Conservation (phyloP, 1,139 yeast genomes). For the Eremothecium sinecaudum region DNA sequence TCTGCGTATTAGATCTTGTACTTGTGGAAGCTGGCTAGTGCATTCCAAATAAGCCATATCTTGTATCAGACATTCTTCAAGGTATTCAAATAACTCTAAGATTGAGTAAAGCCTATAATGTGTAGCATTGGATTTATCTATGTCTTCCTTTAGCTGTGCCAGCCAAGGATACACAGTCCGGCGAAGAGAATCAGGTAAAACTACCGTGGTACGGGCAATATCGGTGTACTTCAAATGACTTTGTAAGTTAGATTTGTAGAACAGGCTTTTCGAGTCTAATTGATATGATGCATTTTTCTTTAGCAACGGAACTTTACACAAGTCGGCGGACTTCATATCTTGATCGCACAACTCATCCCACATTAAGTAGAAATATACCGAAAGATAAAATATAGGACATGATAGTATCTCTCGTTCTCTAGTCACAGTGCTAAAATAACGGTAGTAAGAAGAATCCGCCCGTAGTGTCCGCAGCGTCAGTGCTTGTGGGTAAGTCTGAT, state of each 20-base stretch:
- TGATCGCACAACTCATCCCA: slow-evolving; percentile 9
- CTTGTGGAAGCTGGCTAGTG: slow-evolving; percentile 10
- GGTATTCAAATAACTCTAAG: slow-evolving; percentile 28
- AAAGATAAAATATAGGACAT: slow-evolving; percentile 29
- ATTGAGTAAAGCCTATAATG: slow-evolving; percentile 28
- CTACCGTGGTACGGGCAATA: slow-evolving; percentile 11
- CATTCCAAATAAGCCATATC: slow-evolving; percentile 24
- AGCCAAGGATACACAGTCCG: slow-evolving; percentile 29
- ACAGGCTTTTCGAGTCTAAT: background rate
- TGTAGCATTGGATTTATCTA: slow-evolving; percentile 23
- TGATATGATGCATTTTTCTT: background rate
- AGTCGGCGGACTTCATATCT: slow-evolving; percentile 9
- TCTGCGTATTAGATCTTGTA: slow-evolving; percentile 8
- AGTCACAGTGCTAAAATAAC: slow-evolving; percentile 28
- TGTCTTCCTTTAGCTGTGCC: slow-evolving; percentile 21
- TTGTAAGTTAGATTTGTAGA: background rate
- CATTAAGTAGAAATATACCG: slow-evolving; percentile 18
- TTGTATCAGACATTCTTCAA: slow-evolving; percentile 25
- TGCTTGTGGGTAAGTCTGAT: slow-evolving; percentile 30
- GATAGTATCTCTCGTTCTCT: slow-evolving; percentile 26
- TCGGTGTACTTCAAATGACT: slow-evolving; percentile 6
- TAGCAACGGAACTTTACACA: slow-evolving; percentile 8
- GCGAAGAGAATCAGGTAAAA: slow-evolving; percentile 20
- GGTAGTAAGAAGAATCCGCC: slow-evolving; percentile 23
- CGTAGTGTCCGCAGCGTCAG: slow-evolving; percentile 28